phyloP scores from a whole-genome alignment of 306 rosid species.

The Lotus japonicus region DNA sequence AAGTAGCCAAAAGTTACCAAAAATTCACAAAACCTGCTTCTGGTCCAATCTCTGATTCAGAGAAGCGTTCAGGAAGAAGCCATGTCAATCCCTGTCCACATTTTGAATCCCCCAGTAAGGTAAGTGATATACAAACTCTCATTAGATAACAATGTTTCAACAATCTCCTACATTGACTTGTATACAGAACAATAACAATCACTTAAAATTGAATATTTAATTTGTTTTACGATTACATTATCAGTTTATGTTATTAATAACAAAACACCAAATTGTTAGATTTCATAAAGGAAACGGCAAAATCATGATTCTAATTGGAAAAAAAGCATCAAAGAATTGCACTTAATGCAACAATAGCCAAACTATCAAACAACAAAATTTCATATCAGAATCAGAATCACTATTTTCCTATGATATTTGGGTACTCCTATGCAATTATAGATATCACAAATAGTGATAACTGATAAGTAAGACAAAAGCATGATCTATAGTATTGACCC shows the following conservation, averaged over 20 bases:
- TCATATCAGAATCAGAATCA: not conserved
- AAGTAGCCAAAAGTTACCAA: conserved; percentile 74
- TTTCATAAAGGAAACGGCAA: not conserved
- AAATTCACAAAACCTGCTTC: conserved; percentile 99
- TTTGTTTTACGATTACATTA: not conserved
- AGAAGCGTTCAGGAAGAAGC: conserved; percentile 95
- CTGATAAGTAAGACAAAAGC: no score
- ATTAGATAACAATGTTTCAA: not conserved
- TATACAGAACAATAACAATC: not conserved
- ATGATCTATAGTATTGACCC: no score
- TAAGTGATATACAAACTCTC: not conserved
- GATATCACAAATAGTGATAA: not conserved
- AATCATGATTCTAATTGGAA: not conserved
- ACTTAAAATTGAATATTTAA: not conserved
- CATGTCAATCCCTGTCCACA: conserved; percentile 84
- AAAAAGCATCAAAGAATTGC: not conserved
- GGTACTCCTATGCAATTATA: not conserved
- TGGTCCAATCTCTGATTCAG: conserved; percentile 95
- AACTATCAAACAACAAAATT: not conserved
- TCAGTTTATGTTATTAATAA: not conserved
- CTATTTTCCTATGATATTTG: not conserved
- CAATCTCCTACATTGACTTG: not conserved
- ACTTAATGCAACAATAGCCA: not conserved
- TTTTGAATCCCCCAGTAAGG: conserved; percentile 31
- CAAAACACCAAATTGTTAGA: not conserved